phyloP scores from a whole-genome alignment of 345 rosid species.

The Populus tremula region DNA sequence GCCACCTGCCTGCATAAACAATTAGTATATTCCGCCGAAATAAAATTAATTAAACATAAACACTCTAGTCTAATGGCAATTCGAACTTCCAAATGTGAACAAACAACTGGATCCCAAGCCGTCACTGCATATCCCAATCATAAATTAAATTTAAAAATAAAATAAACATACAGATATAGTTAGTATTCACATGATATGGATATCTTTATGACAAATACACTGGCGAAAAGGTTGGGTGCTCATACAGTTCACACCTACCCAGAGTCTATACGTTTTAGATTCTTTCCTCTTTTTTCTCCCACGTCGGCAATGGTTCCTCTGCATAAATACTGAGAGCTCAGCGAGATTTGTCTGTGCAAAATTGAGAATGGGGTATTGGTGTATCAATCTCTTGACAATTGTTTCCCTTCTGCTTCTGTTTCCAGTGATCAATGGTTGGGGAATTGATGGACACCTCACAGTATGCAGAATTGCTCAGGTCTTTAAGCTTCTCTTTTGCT shows the following conservation, averaged over 20 bases:
- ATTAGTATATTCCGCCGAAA: too few species aligned
- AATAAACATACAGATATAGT: too few species aligned
- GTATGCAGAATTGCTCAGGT: slow-evolving; percentile 80
- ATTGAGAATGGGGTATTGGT: slow-evolving; percentile 1
- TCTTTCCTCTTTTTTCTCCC: neutral
- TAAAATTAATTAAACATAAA: too few species aligned
- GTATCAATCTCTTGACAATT: slow-evolving; percentile 7
- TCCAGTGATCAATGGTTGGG: slow-evolving; percentile 48
- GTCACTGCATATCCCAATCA: neutral
- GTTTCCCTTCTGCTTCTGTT: slow-evolving; percentile 23
- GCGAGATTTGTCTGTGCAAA: neutral
- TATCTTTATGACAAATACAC: neutral
- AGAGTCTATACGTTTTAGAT: neutral
- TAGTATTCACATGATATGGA: neutral
- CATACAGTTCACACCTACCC: slow-evolving; percentile 12
- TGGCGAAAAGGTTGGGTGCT: neutral
- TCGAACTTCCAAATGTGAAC: neutral
- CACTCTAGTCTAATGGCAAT: neutral
- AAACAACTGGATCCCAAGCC: neutral
- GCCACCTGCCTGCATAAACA: neutral
- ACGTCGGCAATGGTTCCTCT: neutral
- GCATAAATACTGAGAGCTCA: neutral
- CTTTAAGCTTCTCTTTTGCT: neutral
- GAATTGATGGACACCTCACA: slow-evolving; percentile 65
- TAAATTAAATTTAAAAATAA: neutral